A percentile compares a stretch with the other conserved stretches of the same genome.
Evolutionary conservation across 305 asterid species (phyloP).

Genomic region (Fraxinus sp.): DNA sequence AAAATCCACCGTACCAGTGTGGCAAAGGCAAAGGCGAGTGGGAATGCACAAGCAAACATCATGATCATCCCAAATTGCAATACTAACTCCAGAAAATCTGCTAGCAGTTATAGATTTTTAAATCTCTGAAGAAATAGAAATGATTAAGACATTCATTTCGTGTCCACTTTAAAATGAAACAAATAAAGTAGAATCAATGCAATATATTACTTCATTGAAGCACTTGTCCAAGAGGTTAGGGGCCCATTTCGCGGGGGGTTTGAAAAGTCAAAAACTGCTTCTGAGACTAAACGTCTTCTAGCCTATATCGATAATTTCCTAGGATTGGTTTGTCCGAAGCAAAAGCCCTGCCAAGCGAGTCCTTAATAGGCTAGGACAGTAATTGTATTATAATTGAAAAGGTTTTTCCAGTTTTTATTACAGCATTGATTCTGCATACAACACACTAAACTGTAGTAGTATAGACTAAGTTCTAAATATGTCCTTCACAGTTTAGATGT

Average conservation of each 20-base stretch:
- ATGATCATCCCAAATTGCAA: conserved; percentile 93
- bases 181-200: neutral
- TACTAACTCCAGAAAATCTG: conserved; percentile 92
- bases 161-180: neutral
- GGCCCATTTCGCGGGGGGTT: neutral
- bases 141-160: neutral
- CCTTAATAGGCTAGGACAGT: neutral
- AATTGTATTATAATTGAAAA: neutral
- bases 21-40: conserved; percentile 85
- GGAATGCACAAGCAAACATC: conserved; percentile 99
- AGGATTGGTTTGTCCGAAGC: neutral
- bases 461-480: neutral
- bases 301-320: neutral
- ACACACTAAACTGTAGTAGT: neutral
- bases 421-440: neutral
- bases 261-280: neutral
- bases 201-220: neutral
- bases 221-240: neutral
- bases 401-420: neutral
- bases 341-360: neutral
- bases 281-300: neutral
- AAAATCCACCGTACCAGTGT: conserved; percentile 55
- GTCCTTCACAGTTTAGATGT: neutral
- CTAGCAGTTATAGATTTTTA: conserved; percentile 15
- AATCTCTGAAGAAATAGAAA: neutral